These are phyloP conservation scores for Colletotrichum costaricense DNA, from an alignment of 2,329 filamentous ascomycete genomes.

Conservation along the genomic window DNA sequence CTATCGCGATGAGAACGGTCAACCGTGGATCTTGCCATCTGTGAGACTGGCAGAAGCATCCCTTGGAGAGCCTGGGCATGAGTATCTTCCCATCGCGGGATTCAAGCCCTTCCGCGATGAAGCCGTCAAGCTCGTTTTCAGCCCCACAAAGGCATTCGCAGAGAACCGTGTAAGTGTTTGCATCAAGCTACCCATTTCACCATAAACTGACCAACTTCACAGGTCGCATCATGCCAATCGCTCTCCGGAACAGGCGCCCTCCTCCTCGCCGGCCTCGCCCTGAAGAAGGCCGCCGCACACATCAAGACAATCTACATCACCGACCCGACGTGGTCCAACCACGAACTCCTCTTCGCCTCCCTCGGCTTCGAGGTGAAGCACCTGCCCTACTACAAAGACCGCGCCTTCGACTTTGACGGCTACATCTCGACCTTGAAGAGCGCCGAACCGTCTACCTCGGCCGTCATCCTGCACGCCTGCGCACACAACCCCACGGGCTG, in stretches of 20 bases:
- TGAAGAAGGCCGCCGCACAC: conserved; percentile 41
- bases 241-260: conserved; percentile 55
- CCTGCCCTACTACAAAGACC: conserved; percentile 49
- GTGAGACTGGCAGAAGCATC: conserved; percentile 43
- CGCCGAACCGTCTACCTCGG: conserved; percentile 39
- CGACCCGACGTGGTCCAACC: conserved; percentile 55
- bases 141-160: conserved; percentile 39
- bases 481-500: conserved; percentile 56
- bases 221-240: conserved; percentile 51
- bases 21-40: conserved; percentile 52
- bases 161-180: conserved; percentile 43
- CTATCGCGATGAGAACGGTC: conserved; percentile 51
- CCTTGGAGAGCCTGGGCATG: conserved; percentile 43
- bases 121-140: conserved; percentile 46
- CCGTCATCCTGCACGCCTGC: conserved; percentile 53
- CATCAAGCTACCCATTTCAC: conserved; percentile 59
- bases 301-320: conserved; percentile 49
- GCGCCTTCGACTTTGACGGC: conserved; percentile 46
- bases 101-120: conserved; percentile 45
- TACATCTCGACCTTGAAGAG: conserved; percentile 42
- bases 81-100: conserved; percentile 52
- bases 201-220: background rate
- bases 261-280: conserved; percentile 46
- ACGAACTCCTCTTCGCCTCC: conserved; percentile 48
- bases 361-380: conserved; percentile 46